Conservation (phyloP, 2,329 filamentous ascomycete species). For the Pseudogymnoascus sp. region DNA sequence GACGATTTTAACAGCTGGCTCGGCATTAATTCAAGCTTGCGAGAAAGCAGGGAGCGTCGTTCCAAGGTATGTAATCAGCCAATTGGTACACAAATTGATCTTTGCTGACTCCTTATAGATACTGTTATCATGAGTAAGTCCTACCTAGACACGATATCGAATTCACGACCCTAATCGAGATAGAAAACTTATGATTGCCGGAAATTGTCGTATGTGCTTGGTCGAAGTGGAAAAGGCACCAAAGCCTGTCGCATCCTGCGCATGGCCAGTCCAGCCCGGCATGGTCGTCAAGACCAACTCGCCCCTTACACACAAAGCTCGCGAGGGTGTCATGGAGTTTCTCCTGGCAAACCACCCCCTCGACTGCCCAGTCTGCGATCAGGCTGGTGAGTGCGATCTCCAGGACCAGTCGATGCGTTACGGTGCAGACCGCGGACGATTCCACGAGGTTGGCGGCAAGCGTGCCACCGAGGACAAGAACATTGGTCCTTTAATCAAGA, state of each 20-base stretch:
- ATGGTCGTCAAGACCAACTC: conserved; percentile 99
- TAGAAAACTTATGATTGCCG: conserved; percentile 96
- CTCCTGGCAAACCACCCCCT: conserved; percentile 91
- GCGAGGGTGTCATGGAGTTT: conserved; percentile 99
- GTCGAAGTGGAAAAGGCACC: conserved; percentile 95
- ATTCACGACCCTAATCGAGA: conserved; percentile 21
- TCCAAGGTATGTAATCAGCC: conserved; percentile 55
- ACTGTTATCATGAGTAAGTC: conserved; percentile 94
- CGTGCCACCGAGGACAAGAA: conserved; percentile 99
- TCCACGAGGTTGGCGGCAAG: conserved; percentile 94
- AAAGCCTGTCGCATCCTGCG: conserved; percentile 96
- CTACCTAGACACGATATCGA: conserved; percentile 22
- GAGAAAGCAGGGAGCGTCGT: conserved; percentile 91
- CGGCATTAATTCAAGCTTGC: conserved; percentile 96
- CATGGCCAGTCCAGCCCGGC: conserved; percentile 95
- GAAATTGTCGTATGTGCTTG: conserved; percentile 99
- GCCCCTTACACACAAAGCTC: conserved; percentile 89
- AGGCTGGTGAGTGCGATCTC: conserved; percentile 97
- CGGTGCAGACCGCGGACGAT: conserved; percentile 88
- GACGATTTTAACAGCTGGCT: conserved; percentile 61
- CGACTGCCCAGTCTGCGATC: conserved; percentile 96
- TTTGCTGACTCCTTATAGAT: conserved; percentile 47
- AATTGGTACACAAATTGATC: background rate
- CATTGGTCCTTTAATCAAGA: conserved; percentile 96
- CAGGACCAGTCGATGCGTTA: conserved; percentile 99